These are phyloP conservation scores for Diaporthe longicolla DNA, from an alignment of 2,329 filamentous ascomycete genomes.

Conservation along the genomic window DNA sequence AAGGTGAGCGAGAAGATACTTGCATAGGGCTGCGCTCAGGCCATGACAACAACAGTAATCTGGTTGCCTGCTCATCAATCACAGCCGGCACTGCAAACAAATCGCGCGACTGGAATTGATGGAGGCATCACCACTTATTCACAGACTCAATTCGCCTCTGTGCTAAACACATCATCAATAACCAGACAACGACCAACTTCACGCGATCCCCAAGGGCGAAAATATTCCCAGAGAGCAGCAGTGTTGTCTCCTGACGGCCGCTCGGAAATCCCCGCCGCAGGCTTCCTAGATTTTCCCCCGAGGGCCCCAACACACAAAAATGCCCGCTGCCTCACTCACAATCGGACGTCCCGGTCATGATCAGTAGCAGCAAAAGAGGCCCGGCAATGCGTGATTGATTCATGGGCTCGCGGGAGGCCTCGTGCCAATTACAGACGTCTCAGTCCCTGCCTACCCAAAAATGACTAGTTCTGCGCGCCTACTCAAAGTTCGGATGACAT, in stretches of 20 bases:
- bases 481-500: slow-evolving; percentile 7
- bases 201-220: not conserved
- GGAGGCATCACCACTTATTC: too few species aligned
- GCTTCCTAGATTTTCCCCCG: not conserved
- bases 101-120: too few species aligned
- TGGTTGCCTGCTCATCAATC: not conserved
- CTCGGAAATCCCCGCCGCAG: not conserved
- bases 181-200: too few species aligned
- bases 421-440: too few species aligned
- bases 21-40: too few species aligned
- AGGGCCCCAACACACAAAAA: not conserved
- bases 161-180: not conserved
- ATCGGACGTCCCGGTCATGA: not conserved
- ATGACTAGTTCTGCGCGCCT: not conserved
- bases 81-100: not conserved
- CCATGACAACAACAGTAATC: too few species aligned
- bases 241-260: too few species aligned
- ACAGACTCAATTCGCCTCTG: too few species aligned
- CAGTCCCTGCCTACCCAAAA: not conserved
- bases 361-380: not conserved
- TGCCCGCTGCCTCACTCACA: not conserved
- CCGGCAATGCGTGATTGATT: not conserved
- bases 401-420: too few species aligned
- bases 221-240: not conserved
- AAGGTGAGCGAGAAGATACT: too few species aligned